Percentiles rank a stretch among this genome's conserved stretches.
Evolutionary conservation across 176 grass and related monocot genomes (phyloP).

Genomic region (Saccharum officinarum): DNA sequence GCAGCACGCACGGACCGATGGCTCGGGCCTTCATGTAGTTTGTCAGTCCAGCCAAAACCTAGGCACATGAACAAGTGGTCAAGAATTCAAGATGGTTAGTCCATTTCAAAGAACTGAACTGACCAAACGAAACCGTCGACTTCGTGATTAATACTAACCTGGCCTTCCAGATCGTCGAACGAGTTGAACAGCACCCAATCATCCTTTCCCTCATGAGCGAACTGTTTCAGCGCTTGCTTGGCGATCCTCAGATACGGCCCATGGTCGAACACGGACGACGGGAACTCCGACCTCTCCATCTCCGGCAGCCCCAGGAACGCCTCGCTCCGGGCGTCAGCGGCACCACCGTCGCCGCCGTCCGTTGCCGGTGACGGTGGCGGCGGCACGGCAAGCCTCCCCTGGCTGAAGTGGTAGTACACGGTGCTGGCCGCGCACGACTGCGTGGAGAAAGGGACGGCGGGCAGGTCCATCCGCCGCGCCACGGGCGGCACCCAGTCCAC

Average conservation of each 20-base stretch:
- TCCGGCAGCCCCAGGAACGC: slow-evolving; percentile 38
- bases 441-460: too few species aligned
- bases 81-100: background rate
- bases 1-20: slow-evolving; percentile 55
- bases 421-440: too few species aligned
- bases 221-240: slow-evolving; percentile 39
- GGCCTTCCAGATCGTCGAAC: slow-evolving; percentile 62
- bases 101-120: background rate
- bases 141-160: slow-evolving; percentile 39
- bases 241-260: slow-evolving; percentile 37
- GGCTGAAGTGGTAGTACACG: too few species aligned
- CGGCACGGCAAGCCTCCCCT: too few species aligned
- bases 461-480: too few species aligned
- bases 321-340: background rate
- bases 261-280: slow-evolving; percentile 36
- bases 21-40: slow-evolving; percentile 39
- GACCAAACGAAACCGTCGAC: background rate
- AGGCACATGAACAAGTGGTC: background rate
- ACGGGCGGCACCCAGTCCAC: too few species aligned
- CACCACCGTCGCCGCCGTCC: background rate
- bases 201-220: slow-evolving; percentile 24
- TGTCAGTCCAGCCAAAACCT: slow-evolving; percentile 42
- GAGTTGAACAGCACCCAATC: slow-evolving; percentile 78
- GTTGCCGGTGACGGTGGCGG: too few species aligned
- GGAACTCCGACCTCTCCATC: slow-evolving; percentile 68